A percentile compares a stretch with the other conserved stretches of the same genome.
These are phyloP conservation scores for Secale cereale DNA, from an alignment of 176 grass and related monocot genomes.

Conservation along the genomic window DNA sequence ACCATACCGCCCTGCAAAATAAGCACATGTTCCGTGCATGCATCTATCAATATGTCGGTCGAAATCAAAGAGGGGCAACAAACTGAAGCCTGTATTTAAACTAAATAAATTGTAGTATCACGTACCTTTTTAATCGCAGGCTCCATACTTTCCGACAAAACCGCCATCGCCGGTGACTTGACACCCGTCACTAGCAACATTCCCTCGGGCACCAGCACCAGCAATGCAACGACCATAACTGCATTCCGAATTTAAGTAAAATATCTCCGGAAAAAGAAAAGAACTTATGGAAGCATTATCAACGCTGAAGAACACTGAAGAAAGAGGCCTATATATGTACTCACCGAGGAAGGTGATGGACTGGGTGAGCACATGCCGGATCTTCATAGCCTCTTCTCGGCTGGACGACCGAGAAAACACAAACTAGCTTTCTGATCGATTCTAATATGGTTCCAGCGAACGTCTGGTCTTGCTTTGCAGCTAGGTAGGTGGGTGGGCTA, in stretches of 20 bases:
- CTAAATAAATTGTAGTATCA: background rate
- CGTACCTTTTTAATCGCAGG: background rate
- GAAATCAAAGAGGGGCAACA: too few relatives aligned
- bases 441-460: too few relatives aligned
- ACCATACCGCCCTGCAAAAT: too few relatives aligned
- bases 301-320: background rate
- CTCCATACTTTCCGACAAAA: background rate
- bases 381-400: background rate
- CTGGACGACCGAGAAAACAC: too few relatives aligned
- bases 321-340: background rate
- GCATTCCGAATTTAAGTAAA: background rate
- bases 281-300: background rate
- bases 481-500: too few relatives aligned
- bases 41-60: too few relatives aligned
- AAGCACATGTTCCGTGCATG: too few relatives aligned
- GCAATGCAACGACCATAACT: background rate
- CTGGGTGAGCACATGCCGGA: background rate
- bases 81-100: too few relatives aligned
- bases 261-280: too few relatives aligned
- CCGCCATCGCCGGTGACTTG: background rate
- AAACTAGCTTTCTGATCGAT: too few relatives aligned
- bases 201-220: background rate
- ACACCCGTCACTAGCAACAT: background rate
- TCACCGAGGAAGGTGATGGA: background rate
- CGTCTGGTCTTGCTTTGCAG: too few relatives aligned